Conservation (phyloP, 148 eudicot genomes). For the Selenicereus undatus region DNA sequence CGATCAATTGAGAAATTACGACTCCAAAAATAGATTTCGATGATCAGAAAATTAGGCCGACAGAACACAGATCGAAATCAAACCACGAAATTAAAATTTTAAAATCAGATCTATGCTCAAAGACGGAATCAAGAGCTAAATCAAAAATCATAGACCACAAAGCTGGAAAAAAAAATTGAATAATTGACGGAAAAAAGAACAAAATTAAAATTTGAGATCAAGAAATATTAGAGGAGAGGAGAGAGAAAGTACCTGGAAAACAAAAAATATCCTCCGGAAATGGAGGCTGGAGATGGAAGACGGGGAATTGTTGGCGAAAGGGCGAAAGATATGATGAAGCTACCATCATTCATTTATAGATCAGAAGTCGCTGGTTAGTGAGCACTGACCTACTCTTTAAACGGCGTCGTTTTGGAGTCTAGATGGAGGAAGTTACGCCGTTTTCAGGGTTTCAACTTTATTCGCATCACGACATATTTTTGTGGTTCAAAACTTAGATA, state of each 20-base stretch:
- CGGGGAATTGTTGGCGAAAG: slow-evolving; percentile 10
- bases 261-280: slow-evolving; percentile 6
- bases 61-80: neutral
- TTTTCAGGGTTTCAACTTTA: neutral
- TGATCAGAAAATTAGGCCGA: neutral
- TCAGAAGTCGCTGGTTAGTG: neutral
- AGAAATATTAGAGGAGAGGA: no score
- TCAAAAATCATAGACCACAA: neutral
- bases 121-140: neutral
- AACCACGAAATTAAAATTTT: neutral
- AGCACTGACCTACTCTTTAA: slow-evolving; percentile 5
- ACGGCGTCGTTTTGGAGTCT: neutral
- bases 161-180: neutral
- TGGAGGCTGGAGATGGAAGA: neutral
- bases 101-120: slow-evolving; percentile 1
- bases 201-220: neutral
- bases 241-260: slow-evolving; percentile 10
- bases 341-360: slow-evolving; percentile 19
- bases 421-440: neutral
- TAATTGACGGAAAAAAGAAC: neutral
- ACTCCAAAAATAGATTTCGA: neutral
- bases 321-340: slow-evolving; percentile 19
- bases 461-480: neutral
- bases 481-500: neutral
- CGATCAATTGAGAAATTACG: neutral